Evolutionary conservation across 2,329 filamentous ascomycete genomes (phyloP).

Genomic region (Tolypocladium cylindrosporum): DNA sequence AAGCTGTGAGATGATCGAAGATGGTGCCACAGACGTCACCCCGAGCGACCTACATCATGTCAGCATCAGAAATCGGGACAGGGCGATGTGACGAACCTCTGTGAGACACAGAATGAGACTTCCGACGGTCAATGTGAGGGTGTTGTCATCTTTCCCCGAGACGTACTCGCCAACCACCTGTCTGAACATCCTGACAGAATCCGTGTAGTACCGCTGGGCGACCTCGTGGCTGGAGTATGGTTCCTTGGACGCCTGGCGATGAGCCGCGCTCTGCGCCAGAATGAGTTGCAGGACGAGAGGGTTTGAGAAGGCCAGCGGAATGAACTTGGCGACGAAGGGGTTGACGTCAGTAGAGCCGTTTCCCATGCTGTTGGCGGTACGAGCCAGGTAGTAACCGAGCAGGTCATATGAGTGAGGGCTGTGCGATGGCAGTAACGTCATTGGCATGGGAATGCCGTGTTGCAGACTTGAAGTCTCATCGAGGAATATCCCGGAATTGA

Average conservation of each 20-base stretch:
- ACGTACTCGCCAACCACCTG: constrained; percentile 23
- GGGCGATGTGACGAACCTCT: constrained; percentile 23
- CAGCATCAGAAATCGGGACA: not conserved
- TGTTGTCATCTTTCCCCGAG: constrained; percentile 20
- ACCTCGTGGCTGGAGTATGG: constrained; percentile 16
- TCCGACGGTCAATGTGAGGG: constrained; percentile 30
- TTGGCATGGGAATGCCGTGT: constrained; percentile 13
- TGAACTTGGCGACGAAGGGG: constrained; percentile 33
- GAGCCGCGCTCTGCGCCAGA: constrained; percentile 32
- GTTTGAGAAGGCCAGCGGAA: constrained; percentile 34
- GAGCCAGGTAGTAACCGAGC: constrained; percentile 32
- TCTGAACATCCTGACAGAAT: constrained; percentile 24
- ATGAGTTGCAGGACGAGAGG: constrained; percentile 35
- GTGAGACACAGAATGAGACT: constrained; percentile 36
- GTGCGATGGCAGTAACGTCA: constrained; percentile 18
- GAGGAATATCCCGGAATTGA: not conserved
- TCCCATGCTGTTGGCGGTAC: constrained; percentile 35
- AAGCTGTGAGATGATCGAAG: constrained; percentile 34
- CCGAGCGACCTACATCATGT: constrained; percentile 20
- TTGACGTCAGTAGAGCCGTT: constrained; percentile 36
- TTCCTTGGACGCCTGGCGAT: constrained; percentile 22
- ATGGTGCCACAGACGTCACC: constrained; percentile 35
- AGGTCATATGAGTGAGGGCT: constrained; percentile 30
- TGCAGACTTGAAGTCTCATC: not conserved
- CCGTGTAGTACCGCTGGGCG: constrained; percentile 24